Conservation (phyloP, 2,329 filamentous ascomycete genomes). For the Aspergillus udagawae region DNA sequence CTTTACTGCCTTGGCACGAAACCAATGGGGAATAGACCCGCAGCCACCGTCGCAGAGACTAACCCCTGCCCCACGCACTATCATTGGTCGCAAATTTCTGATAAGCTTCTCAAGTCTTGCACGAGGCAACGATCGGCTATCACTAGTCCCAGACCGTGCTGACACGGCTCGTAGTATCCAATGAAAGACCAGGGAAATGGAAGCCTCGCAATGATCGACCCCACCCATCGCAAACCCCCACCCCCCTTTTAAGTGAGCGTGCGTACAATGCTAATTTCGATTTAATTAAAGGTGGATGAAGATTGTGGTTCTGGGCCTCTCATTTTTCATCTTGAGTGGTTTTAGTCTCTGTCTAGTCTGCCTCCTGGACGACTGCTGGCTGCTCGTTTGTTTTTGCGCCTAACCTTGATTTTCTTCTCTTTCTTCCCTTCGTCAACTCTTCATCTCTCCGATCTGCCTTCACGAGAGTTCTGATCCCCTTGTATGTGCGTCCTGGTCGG, state of each 20-base stretch:
- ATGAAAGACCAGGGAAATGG: background rate
- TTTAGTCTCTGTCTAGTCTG: too few relatives aligned
- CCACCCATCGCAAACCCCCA: background rate
- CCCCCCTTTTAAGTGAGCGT: slow-evolving; percentile 5
- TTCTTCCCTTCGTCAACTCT: background rate
- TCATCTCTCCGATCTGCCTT: background rate
- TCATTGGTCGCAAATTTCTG: slow-evolving; percentile 6
- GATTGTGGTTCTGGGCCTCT: background rate
- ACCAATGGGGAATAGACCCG: slow-evolving; percentile 6
- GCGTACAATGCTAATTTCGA: background rate
- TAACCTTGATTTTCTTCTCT: background rate
- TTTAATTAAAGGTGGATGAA: background rate
- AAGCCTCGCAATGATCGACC: background rate
- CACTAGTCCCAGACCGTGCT: slow-evolving; percentile 15
- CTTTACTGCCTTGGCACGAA: background rate
- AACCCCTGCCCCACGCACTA: background rate
- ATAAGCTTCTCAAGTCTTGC: slow-evolving; percentile 18
- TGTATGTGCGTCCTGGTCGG: background rate
- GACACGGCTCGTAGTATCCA: slow-evolving; percentile 10
- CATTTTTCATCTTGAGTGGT: background rate
- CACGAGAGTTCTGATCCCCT: background rate
- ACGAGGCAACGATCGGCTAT: slow-evolving; percentile 18
- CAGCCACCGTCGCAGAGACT: slow-evolving; percentile 5
- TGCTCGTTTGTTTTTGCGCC: background rate
- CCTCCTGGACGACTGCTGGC: too few relatives aligned